Percentiles rank a stretch among this genome's conserved stretches.
These are phyloP conservation scores for Irpex rosettiformis DNA, from an alignment of 1,284 basidiomycete genomes.

Conservation along the genomic window DNA sequence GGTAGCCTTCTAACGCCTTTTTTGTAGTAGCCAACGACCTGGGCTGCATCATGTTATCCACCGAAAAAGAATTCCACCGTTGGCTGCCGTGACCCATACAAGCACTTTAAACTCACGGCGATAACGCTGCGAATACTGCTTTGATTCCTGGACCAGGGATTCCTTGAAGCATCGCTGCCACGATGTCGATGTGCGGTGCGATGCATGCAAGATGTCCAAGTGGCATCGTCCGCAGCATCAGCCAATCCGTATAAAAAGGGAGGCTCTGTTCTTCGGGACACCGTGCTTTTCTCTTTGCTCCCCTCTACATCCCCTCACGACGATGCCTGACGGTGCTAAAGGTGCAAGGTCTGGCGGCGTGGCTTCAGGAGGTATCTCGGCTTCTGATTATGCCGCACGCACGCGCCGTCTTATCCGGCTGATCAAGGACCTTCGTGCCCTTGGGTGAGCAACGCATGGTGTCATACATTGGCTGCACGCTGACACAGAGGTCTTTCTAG, in stretches of 20 bases:
- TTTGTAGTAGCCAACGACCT: not conserved
- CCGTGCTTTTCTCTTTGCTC: not conserved
- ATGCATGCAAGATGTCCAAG: not conserved
- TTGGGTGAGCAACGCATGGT: not conserved
- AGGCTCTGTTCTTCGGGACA: not conserved
- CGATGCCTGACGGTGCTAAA: not conserved
- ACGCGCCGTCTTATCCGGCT: not conserved
- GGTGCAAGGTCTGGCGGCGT: not conserved
- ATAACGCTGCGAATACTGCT: not conserved
- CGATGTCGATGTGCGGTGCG: not conserved
- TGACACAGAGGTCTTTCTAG: slow-evolving; percentile 33
- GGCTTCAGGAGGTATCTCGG: not conserved
- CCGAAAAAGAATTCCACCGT: not conserved
- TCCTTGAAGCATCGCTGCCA: not conserved
- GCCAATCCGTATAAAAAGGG: not conserved
- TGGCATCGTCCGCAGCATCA: not conserved
- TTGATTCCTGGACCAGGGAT: not conserved
- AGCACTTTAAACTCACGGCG: not conserved
- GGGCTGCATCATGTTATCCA: not conserved
- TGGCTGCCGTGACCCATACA: not conserved
- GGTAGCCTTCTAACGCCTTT: not conserved
- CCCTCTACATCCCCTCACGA: not conserved
- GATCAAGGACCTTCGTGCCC: not conserved
- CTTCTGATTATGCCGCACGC: not conserved
- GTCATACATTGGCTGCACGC: not conserved